phyloP scores from a whole-genome alignment of 139 green algal species.

The Coelastrella sp. region DNA sequence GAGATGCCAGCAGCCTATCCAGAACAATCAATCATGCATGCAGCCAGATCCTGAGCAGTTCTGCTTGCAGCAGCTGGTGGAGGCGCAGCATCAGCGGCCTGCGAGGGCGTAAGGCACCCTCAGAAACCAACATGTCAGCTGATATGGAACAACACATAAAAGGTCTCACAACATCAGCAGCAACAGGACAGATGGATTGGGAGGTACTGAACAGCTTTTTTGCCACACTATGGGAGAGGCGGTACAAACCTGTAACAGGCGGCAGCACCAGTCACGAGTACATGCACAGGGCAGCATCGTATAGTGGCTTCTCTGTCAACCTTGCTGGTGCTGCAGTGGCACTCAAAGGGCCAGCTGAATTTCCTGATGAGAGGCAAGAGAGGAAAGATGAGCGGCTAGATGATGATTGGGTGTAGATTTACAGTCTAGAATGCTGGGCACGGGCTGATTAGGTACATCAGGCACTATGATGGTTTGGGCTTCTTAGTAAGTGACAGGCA shows the following conservation, averaged over 20 bases:
- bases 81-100: conserved; percentile 2
- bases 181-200: conserved; percentile 31
- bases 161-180: conserved; percentile 25
- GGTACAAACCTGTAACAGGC: conserved; percentile 13
- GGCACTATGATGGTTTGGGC: no score
- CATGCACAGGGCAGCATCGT: neutral
- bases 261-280: neutral
- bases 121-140: neutral
- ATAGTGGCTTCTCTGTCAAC: neutral
- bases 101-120: neutral
- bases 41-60: neutral
- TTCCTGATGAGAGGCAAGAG: neutral
- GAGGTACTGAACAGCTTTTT: conserved; percentile 31
- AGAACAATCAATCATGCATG: conserved; percentile 18
- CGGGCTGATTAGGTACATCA: no score
- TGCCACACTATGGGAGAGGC: conserved; percentile 18
- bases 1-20: neutral
- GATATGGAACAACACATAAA: conserved; percentile 10
- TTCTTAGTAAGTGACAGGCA: no score
- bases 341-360: neutral
- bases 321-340: neutral
- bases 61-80: conserved; percentile 26
- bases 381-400: neutral
- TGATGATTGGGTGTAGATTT: conserved; percentile 31
- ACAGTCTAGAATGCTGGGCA: no score